Conservation (phyloP, 352 stramenopile genomes). For the Pythium grandisporangium region DNA sequence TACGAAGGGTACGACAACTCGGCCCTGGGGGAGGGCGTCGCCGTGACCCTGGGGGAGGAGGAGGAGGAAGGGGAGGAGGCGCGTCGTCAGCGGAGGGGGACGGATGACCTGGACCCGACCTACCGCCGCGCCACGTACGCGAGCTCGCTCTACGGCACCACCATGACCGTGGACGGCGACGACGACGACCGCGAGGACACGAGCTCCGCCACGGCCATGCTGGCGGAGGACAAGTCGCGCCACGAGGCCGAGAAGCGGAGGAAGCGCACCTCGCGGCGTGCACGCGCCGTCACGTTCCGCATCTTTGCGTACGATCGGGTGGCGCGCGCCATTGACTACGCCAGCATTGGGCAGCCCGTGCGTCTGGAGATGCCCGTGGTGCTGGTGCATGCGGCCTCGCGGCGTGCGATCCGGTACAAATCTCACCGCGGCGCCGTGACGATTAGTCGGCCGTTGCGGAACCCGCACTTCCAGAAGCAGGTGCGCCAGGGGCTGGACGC, state of each 20-base stretch:
- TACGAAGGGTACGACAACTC: constrained; percentile 15
- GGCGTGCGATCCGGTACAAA: constrained; percentile 51
- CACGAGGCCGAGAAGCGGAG: constrained; percentile 3
- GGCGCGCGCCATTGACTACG: constrained; percentile 38
- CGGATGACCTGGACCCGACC: no score
- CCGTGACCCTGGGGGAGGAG: no score
- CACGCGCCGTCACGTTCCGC: constrained; percentile 41
- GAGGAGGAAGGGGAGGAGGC: no score
- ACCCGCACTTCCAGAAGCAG: constrained; percentile 50
- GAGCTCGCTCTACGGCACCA: no score
- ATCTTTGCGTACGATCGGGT: constrained; percentile 56
- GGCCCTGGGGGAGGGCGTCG: no score
- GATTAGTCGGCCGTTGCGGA: constrained; percentile 56
- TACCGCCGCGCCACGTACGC: no score
- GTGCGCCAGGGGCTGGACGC: constrained; percentile 36
- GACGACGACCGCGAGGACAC: no score
- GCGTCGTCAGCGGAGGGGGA: no score
- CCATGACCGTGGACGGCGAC: no score
- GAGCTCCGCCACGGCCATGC: no score
- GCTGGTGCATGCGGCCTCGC: constrained; percentile 51
- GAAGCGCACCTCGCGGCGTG: no score
- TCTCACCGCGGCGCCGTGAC: constrained; percentile 51
- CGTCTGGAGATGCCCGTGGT: constrained; percentile 42
- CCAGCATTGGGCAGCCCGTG: constrained; percentile 43
- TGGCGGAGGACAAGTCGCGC: neutral